Conservation (phyloP, 495 filamentous ascomycete species). For the Aspergillus campestris region DNA sequence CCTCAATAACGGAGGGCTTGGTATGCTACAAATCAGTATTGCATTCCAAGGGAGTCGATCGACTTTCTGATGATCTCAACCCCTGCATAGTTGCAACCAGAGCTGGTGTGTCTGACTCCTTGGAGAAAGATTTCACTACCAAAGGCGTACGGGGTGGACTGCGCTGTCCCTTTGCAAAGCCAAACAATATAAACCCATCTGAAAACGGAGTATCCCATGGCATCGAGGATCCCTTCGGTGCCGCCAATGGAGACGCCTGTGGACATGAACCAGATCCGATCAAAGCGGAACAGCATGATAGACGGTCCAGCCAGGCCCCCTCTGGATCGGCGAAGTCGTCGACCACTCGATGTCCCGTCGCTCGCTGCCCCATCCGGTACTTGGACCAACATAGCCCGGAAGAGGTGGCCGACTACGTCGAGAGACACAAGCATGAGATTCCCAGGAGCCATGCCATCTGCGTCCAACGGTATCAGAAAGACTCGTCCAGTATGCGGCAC, state of each 20-base stretch:
- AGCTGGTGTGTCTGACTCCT: slow-evolving; percentile 21
- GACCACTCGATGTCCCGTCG: slow-evolving; percentile 64
- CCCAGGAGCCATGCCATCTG: slow-evolving; percentile 87
- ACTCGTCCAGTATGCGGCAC: slow-evolving; percentile 70
- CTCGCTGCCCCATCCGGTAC: slow-evolving; percentile 81
- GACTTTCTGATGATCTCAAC: slow-evolving; percentile 9
- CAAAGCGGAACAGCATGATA: slow-evolving; percentile 34
- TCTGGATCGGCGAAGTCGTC: slow-evolving; percentile 42
- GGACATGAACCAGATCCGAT: slow-evolving; percentile 38
- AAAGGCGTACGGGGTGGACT: slow-evolving; percentile 34
- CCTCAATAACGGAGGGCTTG: slow-evolving; percentile 32
- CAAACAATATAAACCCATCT: slow-evolving; percentile 14
- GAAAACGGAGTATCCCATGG: slow-evolving; percentile 21
- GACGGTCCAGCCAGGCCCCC: slow-evolving; percentile 26
- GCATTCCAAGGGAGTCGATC: slow-evolving; percentile 16
- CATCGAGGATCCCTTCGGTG: slow-evolving; percentile 19
- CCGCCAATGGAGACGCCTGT: slow-evolving; percentile 23
- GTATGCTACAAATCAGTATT: slow-evolving; percentile 33
- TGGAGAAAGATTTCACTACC: slow-evolving; percentile 42
- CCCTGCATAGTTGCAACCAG: slow-evolving; percentile 33
- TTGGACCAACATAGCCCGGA: slow-evolving; percentile 83
- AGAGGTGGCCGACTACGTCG: slow-evolving; percentile 82
- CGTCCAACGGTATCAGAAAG: slow-evolving; percentile 76
- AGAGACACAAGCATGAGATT: slow-evolving; percentile 86
- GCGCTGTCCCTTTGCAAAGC: slow-evolving; percentile 40